Evolutionary conservation across 169 alveolate species (phyloP).

Genomic region (Besnoitia besnoiti): DNA sequence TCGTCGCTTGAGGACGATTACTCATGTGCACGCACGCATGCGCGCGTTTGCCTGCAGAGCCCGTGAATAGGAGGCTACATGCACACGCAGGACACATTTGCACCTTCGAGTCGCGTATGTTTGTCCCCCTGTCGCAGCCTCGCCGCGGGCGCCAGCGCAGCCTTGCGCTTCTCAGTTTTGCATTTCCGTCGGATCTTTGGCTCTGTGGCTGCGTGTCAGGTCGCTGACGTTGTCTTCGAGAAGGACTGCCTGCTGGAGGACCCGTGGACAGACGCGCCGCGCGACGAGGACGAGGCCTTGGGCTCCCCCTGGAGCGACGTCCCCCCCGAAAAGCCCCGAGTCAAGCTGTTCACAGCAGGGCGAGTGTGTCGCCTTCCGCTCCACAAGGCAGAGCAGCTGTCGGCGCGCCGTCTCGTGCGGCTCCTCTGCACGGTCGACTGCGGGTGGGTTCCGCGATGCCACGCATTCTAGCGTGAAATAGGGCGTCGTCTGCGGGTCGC

Average conservation of each 20-base stretch:
- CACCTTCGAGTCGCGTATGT: no score
- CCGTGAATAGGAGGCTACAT: no score
- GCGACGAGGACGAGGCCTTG: constrained; percentile 15
- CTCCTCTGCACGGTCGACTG: background rate
- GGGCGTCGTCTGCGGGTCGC: no score
- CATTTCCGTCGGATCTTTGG: background rate
- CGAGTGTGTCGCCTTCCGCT: constrained; percentile 48
- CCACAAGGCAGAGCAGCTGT: constrained; percentile 39
- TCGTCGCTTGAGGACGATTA: no score
- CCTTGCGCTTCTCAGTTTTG: no score
- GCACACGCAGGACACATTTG: no score
- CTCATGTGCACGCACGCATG: no score
- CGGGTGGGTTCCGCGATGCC: background rate
- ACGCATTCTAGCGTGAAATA: background rate
- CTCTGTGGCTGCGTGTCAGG: background rate
- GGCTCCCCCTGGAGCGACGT: background rate
- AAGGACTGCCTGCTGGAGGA: constrained; percentile 55
- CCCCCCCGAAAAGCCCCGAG: background rate
- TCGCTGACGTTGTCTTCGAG: constrained; percentile 59
- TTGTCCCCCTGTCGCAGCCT: no score
- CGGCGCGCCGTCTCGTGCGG: constrained; percentile 24
- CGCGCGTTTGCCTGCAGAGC: no score
- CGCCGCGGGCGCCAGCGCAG: no score
- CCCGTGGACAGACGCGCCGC: constrained; percentile 32
- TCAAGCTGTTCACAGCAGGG: background rate